These are phyloP conservation scores for Phaeosphaeria sp. DNA, from an alignment of 2,329 filamentous ascomycete genomes.

Conservation along the genomic window DNA sequence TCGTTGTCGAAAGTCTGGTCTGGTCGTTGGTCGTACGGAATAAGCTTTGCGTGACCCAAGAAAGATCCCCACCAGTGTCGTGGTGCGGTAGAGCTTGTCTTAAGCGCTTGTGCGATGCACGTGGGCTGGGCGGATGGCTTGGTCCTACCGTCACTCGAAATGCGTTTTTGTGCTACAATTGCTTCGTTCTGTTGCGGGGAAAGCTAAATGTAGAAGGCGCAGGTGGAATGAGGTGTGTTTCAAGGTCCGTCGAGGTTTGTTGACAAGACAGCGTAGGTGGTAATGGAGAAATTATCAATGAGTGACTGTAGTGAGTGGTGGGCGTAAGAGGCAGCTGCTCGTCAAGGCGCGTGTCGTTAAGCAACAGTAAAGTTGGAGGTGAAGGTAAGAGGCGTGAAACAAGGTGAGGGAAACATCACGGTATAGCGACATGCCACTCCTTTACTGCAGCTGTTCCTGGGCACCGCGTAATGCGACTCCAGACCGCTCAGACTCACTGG, in stretches of 20 bases:
- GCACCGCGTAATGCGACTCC: slow-evolving; percentile 14
- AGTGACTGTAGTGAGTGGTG: slow-evolving; percentile 16
- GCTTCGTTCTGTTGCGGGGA: slow-evolving; percentile 8
- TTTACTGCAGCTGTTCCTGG: slow-evolving; percentile 2
- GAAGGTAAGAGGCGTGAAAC: background rate
- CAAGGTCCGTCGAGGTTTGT: background rate
- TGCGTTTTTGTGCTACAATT: slow-evolving; percentile 19
- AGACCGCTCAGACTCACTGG: slow-evolving; percentile 12
- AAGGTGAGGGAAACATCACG: background rate
- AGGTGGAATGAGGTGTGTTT: slow-evolving; percentile 8
- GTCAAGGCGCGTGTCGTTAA: slow-evolving; percentile 23
- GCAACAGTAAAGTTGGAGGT: background rate
- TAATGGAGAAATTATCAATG: slow-evolving; percentile 7
- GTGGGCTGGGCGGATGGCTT: background rate
- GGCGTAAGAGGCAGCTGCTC: slow-evolving; percentile 17
- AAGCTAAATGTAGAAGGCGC: slow-evolving; percentile 1
- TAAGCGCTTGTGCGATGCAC: background rate
- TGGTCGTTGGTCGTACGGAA: background rate
- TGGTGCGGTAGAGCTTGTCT: slow-evolving; percentile 1
- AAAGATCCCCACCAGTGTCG: background rate
- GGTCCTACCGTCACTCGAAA: slow-evolving; percentile 15
- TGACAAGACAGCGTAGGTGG: slow-evolving; percentile 3
- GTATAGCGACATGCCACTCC: slow-evolving; percentile 14
- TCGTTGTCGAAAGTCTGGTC: background rate
- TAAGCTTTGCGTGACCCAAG: background rate